These are phyloP conservation scores for Saturnispora saitoi DNA, from an alignment of 805 yeast genomes.

Conservation along the genomic window DNA sequence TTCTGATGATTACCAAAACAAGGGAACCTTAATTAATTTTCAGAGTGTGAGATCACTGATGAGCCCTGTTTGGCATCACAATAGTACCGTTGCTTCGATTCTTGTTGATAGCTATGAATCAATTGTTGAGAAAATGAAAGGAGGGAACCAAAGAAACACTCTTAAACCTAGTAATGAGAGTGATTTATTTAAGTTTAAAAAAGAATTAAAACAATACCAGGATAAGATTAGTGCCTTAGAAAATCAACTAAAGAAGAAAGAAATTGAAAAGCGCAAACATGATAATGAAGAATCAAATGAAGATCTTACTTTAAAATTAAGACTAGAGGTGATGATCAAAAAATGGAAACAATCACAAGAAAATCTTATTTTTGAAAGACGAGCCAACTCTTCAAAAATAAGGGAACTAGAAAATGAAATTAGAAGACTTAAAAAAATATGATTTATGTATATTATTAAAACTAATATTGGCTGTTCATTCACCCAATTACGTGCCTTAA, in stretches of 20 bases:
- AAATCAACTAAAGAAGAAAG: background rate
- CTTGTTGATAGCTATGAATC: constrained; percentile 1
- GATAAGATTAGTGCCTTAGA: constrained; percentile 6
- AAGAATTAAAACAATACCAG: background rate
- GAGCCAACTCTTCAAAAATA: constrained; percentile 45
- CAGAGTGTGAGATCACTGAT: constrained; percentile 7
- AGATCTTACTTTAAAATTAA: constrained; percentile 21
- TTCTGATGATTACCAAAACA: constrained; percentile 2
- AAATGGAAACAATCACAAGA: constrained; percentile 69
- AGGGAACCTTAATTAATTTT: constrained; percentile 3
- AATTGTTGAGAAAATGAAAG: background rate
- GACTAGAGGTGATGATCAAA: constrained; percentile 53
- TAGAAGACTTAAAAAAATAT: constrained; percentile 23
- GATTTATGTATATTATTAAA: too few relatives aligned
- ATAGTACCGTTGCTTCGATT: background rate
- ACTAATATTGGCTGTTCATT: background rate
- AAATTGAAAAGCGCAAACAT: background rate
- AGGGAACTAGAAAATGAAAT: constrained; percentile 50
- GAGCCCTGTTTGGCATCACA: constrained; percentile 8
- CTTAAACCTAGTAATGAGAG: background rate
- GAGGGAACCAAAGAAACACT: background rate
- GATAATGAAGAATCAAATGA: background rate
- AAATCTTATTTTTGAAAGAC: constrained; percentile 51
- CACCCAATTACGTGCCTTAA: background rate
- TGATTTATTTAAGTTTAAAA: background rate